A percentile compares a stretch with the other conserved stretches of the same genome.
Conservation (phyloP, 371 early-diverging fungal genomes). For the Dichotomocladium elegans region DNA sequence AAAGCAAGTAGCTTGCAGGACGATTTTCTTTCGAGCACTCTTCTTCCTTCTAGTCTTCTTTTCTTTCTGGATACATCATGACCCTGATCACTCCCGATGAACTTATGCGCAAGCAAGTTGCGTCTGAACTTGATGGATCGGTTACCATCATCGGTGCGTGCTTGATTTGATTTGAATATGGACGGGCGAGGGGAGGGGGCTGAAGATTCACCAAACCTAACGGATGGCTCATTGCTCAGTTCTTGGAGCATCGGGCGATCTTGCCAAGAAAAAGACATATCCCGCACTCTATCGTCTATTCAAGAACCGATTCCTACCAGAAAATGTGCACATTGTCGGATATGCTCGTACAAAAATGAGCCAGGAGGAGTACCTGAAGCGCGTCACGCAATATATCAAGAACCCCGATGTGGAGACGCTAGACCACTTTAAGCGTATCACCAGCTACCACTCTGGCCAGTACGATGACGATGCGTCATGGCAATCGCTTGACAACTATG, state of each 20-base stretch:
- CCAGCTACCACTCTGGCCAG: slow-evolving; percentile 85
- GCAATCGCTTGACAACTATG: slow-evolving; percentile 53
- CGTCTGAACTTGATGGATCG: slow-evolving; percentile 30
- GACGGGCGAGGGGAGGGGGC: too few species aligned
- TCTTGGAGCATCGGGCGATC: slow-evolving; percentile 88
- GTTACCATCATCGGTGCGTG: slow-evolving; percentile 52
- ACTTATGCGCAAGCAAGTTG: slow-evolving; percentile 37
- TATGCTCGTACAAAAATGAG: slow-evolving; percentile 91
- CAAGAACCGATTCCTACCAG: slow-evolving; percentile 69
- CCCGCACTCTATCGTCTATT: slow-evolving; percentile 91
- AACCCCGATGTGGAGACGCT: slow-evolving; percentile 22
- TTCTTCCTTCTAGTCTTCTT: too few species aligned
- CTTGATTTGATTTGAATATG: too few species aligned
- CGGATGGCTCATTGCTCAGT: slow-evolving; percentile 51
- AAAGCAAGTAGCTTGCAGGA: too few species aligned
- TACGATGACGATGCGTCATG: slow-evolving; percentile 86
- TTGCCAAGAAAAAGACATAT: slow-evolving; percentile 98
- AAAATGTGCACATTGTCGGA: slow-evolving; percentile 79
- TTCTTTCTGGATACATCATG: too few species aligned
- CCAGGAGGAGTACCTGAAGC: slow-evolving; percentile 74
- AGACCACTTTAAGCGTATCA: slow-evolving; percentile 67
- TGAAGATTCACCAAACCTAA: too few species aligned
- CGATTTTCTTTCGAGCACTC: too few species aligned
- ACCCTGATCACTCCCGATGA: slow-evolving; percentile 28
- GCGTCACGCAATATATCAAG: slow-evolving; percentile 81